Conservation (phyloP, 345 rosid species). For the Hibiscus syriacus region DNA sequence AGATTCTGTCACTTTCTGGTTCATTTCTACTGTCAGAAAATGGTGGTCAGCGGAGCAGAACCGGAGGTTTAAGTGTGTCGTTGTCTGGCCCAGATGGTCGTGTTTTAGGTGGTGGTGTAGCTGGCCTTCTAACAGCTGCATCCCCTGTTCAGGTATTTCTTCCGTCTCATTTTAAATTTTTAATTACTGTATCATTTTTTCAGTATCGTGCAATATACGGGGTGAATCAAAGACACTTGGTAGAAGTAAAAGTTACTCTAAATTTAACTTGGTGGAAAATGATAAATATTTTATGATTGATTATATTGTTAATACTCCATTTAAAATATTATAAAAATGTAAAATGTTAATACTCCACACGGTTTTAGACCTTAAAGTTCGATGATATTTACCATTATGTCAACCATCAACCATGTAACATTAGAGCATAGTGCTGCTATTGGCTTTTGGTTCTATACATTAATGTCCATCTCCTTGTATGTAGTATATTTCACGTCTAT, state of each 20-base stretch:
- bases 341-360: too few relatives aligned
- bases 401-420: neutral
- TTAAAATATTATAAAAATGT: too few relatives aligned
- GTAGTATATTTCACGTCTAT: neutral
- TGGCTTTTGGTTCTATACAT: neutral
- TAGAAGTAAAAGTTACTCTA: too few relatives aligned
- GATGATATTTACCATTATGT: neutral
- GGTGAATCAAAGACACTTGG: too few relatives aligned
- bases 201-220: too few relatives aligned
- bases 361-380: neutral
- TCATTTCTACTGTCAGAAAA: conserved; percentile 70
- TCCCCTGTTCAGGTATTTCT: conserved; percentile 75
- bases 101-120: conserved; percentile 84
- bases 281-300: too few relatives aligned
- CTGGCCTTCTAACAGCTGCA: conserved; percentile 80
- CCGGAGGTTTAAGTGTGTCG: conserved; percentile 70
- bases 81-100: conserved; percentile 86
- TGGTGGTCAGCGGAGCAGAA: conserved; percentile 65
- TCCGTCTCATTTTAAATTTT: neutral
- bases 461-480: neutral
- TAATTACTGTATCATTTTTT: neutral
- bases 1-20: conserved; percentile 81
- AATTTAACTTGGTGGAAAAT: too few relatives aligned
- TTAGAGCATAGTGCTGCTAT: neutral
- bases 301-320: too few relatives aligned